Evolutionary conservation across 2,329 filamentous ascomycete genomes (phyloP), one percentile per base, ranked within the genome.

Genomic region (Cladobotryum mycophilum): DNA sequence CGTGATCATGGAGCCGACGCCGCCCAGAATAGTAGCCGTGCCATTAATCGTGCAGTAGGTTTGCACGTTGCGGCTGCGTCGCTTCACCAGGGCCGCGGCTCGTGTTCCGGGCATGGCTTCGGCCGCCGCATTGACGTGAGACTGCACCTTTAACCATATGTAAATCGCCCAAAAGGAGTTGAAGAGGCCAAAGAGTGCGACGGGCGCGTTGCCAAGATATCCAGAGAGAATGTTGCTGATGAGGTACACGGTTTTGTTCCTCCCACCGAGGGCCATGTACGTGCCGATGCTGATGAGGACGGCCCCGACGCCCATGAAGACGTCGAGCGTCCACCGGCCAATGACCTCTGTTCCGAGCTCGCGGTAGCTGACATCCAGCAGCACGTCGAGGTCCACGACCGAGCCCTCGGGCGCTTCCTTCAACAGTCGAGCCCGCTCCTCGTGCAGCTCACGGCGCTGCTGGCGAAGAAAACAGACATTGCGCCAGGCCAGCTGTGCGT

Each of bases 221-320:
- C 78, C 78, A 0, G 78, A 79, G 0, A 81, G 60, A 2, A 80
- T 60, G 49, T 81, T 81, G 56, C 73, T 78, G 1, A 73, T 70
- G 0, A 62, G 4, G 49, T 63, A 81, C 0, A 79, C 66, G 0
- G 35, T 52, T 0, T 30, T 61, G 45, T 78, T 66, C 0, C 66
- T 70, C 1, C 78, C 78, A 1, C 66, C 74, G 14, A 80, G 79
- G 9, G 78, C 78, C 70, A 81, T 69, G 51, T 73, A 68, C 0
- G 78, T 79, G 8, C 78, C 78, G 0, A 69, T 57, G 5, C 71
- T 73, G 14, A 81, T 77, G 3, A 79, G 56, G 1, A 80, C 49
- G 0, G 76, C 71, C 0, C 75, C 76, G 14, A 70, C 61, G 0
- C 77, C 78, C 65, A 80, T 70, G 0, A 77, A 55, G 3, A 70